phyloP scores from a whole-genome alignment of 2,329 filamentous ascomycete genomes.

The Calonectria honghensis region DNA sequence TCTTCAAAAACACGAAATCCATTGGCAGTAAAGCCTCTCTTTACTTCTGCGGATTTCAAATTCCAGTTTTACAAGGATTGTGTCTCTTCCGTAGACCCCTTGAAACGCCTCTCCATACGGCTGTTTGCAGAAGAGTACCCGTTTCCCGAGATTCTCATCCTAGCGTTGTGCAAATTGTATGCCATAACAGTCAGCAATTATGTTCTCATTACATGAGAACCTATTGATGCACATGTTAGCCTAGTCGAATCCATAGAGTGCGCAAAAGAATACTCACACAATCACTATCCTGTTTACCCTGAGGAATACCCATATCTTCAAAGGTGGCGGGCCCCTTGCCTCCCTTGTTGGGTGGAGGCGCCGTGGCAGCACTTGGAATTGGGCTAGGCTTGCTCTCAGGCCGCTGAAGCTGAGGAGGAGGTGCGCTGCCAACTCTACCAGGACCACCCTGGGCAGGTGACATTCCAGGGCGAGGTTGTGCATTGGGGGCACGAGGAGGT shows the following conservation, averaged over 20 bases:
- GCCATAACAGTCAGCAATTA: neutral
- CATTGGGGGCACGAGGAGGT: constrained; percentile 52
- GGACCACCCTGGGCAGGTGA: constrained; percentile 47
- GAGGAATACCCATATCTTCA: constrained; percentile 97
- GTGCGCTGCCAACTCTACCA: constrained; percentile 62
- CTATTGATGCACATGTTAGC: constrained; percentile 42
- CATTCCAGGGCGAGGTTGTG: constrained; percentile 49
- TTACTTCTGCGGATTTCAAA: constrained; percentile 28
- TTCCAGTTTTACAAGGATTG: constrained; percentile 32
- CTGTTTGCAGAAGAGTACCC: constrained; percentile 16
- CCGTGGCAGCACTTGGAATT: constrained; percentile 59
- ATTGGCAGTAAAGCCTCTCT: constrained; percentile 31
- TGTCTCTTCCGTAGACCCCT: constrained; percentile 29
- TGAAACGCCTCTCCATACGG: constrained; percentile 30
- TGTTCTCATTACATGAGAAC: constrained; percentile 53
- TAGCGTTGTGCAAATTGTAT: constrained; percentile 10
- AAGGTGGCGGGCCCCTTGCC: constrained; percentile 93
- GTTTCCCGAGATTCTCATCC: constrained; percentile 20
- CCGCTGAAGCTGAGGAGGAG: constrained; percentile 58
- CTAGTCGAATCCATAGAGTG: neutral
- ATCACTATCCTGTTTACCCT: constrained; percentile 88
- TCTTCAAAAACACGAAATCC: constrained; percentile 27
- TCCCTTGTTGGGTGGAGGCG: constrained; percentile 62
- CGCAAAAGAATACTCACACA: constrained; percentile 79
- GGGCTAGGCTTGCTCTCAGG: constrained; percentile 56